phyloP scores from a whole-genome alignment of 495 filamentous ascomycete genomes.

The Parachaetomium inaequale region DNA sequence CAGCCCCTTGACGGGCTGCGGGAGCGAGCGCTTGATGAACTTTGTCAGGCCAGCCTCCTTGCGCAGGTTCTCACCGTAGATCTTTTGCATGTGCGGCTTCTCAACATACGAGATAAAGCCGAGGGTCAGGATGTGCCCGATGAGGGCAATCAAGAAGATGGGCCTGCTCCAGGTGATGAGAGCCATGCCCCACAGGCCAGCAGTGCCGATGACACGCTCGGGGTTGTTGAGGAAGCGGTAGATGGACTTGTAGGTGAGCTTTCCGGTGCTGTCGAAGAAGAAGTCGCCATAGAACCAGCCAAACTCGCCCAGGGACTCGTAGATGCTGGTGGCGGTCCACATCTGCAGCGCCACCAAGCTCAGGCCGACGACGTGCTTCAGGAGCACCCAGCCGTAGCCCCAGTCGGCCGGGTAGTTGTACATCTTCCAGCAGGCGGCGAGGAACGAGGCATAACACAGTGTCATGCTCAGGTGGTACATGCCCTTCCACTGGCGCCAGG shows the following conservation, averaged over 20 bases:
- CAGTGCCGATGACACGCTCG: slow-evolving; percentile 86
- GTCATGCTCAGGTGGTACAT: slow-evolving; percentile 89
- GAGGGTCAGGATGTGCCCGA: slow-evolving; percentile 80
- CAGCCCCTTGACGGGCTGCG: slow-evolving; percentile 66
- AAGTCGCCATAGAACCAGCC: slow-evolving; percentile 99
- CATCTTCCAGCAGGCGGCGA: slow-evolving; percentile 94
- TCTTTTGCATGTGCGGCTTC: slow-evolving; percentile 96
- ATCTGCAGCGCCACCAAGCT: slow-evolving; percentile 81
- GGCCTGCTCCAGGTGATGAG: slow-evolving; percentile 83
- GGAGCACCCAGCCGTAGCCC: slow-evolving; percentile 74
- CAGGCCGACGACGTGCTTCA: slow-evolving; percentile 80
- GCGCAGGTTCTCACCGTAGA: slow-evolving; percentile 82
- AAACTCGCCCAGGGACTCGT: slow-evolving; percentile 94
- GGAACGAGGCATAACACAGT: slow-evolving; percentile 83
- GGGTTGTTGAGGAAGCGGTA: slow-evolving; percentile 98
- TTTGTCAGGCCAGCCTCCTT: slow-evolving; percentile 86
- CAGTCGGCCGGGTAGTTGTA: slow-evolving; percentile 81
- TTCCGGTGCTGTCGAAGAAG: slow-evolving; percentile 82
- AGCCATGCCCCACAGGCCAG: slow-evolving; percentile 93
- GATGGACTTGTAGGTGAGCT: slow-evolving; percentile 93
- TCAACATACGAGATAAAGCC: slow-evolving; percentile 92
- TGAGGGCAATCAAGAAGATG: slow-evolving; percentile 77
- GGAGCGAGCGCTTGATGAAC: slow-evolving; percentile 83
- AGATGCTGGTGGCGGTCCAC: slow-evolving; percentile 91
- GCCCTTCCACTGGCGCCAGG: slow-evolving; percentile 97